Evolutionary conservation across 352 stramenopile species (phyloP).

Genomic region (Globisporangium canariense): DNA sequence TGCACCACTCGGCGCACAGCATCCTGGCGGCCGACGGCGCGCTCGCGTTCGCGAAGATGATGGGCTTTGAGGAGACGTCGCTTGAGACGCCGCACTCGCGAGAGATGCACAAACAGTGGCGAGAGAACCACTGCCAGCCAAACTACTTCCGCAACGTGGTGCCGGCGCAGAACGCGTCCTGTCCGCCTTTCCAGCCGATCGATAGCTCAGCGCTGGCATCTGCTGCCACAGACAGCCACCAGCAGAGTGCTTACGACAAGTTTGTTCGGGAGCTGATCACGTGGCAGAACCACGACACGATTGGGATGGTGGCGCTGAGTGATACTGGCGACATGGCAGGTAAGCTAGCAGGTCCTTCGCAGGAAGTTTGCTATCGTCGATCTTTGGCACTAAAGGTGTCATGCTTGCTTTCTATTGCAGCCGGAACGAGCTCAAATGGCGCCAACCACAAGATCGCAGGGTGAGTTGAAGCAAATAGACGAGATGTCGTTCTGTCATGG

Average conservation of each 20-base stretch:
- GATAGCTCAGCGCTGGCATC: too few species aligned
- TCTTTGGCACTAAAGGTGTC: neutral
- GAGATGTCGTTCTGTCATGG: neutral
- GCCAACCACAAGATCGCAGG: constrained; percentile 88
- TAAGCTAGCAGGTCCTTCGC: constrained; percentile 5
- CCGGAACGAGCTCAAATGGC: constrained; percentile 88
- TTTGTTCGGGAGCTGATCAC: constrained; percentile 34
- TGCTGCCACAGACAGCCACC: neutral
- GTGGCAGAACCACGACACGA: constrained; percentile 87
- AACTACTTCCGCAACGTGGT: constrained; percentile 91
- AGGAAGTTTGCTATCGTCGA: neutral
- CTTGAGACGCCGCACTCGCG: constrained; percentile 64
- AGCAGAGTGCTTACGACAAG: neutral
- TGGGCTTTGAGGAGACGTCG: constrained; percentile 80
- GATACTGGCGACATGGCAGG: constrained; percentile 61
- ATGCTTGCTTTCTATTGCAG: constrained; percentile 18
- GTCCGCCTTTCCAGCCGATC: constrained; percentile 75
- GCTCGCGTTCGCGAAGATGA: constrained; percentile 87
- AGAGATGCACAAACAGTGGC: constrained; percentile 57
- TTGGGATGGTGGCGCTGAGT: constrained; percentile 84
- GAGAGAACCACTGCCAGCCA: constrained; percentile 68
- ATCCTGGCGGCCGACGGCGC: constrained; percentile 85
- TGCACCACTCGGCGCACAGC: constrained; percentile 88
- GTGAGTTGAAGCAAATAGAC: constrained; percentile 23
- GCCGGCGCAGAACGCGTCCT: constrained; percentile 56